These are phyloP conservation scores for Phalaenopsis aphrodite DNA, from an alignment of 106 monocot genomes.

Conservation along the genomic window DNA sequence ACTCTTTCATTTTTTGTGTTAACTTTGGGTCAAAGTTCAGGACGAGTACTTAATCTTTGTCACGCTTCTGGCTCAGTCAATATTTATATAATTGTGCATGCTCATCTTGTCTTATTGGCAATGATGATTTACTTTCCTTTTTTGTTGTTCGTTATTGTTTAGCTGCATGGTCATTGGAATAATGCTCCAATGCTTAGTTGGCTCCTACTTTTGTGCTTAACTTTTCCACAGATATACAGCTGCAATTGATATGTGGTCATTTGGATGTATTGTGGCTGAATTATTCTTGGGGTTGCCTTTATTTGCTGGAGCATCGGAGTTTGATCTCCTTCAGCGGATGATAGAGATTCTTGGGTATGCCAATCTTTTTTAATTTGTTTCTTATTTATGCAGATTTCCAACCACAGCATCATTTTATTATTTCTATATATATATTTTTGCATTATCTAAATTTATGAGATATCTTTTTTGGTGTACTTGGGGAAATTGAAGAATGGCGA, in stretches of 20 bases:
- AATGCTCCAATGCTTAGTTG: background rate
- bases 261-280: slow-evolving; percentile 93
- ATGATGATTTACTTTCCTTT: background rate
- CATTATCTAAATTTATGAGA: background rate
- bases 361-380: background rate
- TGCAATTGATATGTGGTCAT: slow-evolving; percentile 99
- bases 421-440: background rate
- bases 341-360: slow-evolving; percentile 72
- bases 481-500: background rate
- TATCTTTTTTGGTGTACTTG: background rate
- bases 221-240: slow-evolving; percentile 68
- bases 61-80: background rate
- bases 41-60: background rate
- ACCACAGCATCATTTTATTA: background rate
- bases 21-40: background rate
- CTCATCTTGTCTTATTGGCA: background rate
- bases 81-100: background rate
- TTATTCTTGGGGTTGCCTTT: slow-evolving; percentile 91
- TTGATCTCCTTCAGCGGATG: slow-evolving; percentile 87
- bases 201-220: slow-evolving; percentile 35
- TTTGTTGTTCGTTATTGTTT: background rate
- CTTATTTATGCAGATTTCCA: background rate
- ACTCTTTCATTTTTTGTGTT: background rate
- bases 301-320: slow-evolving; percentile 95
- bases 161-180: background rate